Conservation (phyloP, 352 stramenopile species). For the Pythium sp. region DNA sequence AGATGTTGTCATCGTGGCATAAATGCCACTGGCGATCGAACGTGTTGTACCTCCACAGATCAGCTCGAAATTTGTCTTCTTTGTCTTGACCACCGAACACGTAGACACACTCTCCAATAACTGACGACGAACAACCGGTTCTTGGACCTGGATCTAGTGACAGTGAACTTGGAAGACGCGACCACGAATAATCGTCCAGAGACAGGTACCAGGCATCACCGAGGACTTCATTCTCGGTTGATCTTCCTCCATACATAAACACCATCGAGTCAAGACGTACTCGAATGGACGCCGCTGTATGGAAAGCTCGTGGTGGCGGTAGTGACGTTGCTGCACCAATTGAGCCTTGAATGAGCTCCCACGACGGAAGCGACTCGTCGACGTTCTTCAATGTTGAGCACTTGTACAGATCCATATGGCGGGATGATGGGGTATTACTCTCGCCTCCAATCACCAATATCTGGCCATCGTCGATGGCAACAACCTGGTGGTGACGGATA, state of each 20-base stretch:
- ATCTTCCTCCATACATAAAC: slow-evolving; percentile 82
- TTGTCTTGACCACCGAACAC: slow-evolving; percentile 81
- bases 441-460: slow-evolving; percentile 85
- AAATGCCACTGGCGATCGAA: slow-evolving; percentile 87
- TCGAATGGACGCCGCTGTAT: slow-evolving; percentile 60
- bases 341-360: slow-evolving; percentile 71
- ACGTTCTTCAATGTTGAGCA: slow-evolving; percentile 51
- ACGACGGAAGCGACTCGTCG: slow-evolving; percentile 68
- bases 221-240: slow-evolving; percentile 64
- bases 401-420: slow-evolving; percentile 86
- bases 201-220: slow-evolving; percentile 84
- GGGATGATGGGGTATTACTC: slow-evolving; percentile 58
- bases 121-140: slow-evolving; percentile 57
- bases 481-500: slow-evolving; percentile 76
- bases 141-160: slow-evolving; percentile 75
- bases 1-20: slow-evolving; percentile 80
- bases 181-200: slow-evolving; percentile 81
- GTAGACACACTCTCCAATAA: slow-evolving; percentile 83
- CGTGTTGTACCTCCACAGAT: slow-evolving; percentile 86
- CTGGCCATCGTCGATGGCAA: slow-evolving; percentile 65
- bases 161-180: slow-evolving; percentile 61
- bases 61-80: slow-evolving; percentile 70
- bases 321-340: slow-evolving; percentile 64
- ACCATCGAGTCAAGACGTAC: slow-evolving; percentile 77
- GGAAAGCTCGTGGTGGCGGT: slow-evolving; percentile 61